Evolutionary conservation across 352 stramenopile genomes (phyloP), one percentile per base, ranked within the genome.

Genomic region (Globisporangium middletonii): DNA sequence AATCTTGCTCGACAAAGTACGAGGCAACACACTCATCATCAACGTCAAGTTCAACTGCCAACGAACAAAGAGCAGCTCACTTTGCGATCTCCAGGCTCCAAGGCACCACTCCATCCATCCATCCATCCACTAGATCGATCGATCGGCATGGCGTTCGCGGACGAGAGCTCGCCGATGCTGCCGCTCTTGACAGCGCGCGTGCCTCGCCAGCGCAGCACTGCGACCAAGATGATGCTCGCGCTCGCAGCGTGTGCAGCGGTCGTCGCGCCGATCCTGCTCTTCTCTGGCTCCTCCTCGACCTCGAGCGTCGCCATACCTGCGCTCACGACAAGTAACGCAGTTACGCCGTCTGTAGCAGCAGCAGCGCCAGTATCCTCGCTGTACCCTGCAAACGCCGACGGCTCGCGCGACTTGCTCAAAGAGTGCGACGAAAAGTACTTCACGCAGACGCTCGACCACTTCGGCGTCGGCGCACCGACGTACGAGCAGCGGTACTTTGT

Each of bases 401-500:
- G 62, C 37, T 65, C 64, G 30, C 72, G 57, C 41, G 72, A 92
- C 38, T 51, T 90, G 48, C 60, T 83, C 18, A 53, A 57, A 4
- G 60, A 90, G 28, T 92, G 83, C 61, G 67, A 90, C 41, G 80
- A 92, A 63, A 73, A 69, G 19, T 89, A 77, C 62, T 83, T 90
- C 55, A 79, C 71, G 35, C 83, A 92, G 72, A 74, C 71, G 55
- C 76, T 92, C 53, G 83, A 90, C 64, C 80, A 92, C 68, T 92
- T 91, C 60, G 67, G 79, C 50, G 65, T 73, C 37, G 65, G 68
- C 11, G 75, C 68, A 16, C 67, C 70, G 23, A 92, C 68, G 12
- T 96, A 88, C 68, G 60, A 86, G 62, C 76, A 96, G 64, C 82
- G 90, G 52, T 97, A 95, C 69, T 97, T 96, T 64, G 75, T 97